Base-by-base conservation (phyloP, 1,284 basidiomycete genomes). In the Puccinia horiana region DNA sequence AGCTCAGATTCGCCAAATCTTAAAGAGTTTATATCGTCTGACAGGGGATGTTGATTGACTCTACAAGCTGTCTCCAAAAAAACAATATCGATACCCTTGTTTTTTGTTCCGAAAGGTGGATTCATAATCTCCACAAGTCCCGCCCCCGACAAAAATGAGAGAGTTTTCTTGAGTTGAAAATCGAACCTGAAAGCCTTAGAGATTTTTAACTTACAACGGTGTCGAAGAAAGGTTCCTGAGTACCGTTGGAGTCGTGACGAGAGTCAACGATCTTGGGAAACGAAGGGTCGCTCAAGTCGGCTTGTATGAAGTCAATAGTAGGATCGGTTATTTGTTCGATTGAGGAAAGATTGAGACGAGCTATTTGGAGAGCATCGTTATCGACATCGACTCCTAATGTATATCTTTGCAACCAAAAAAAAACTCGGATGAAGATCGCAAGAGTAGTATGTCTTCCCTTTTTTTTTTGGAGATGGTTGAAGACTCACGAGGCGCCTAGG, bases 41-140 rank as follows among this genome's bases (percentile, higher is more conserved):
- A 29, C 3, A 11, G 14, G 29, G 26, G 18, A 4, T 26, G 16
- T 47, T 1, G 9, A 81, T 56, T 61, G 29, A 81, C 79, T 20
- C 37, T 56, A 47, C 54, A 74, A 35, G 79, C 79, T 23, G 61
- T 63, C 49, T 81, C 56, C 29, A 81, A 61, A 65, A 81, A 81
- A 29, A 74, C 26, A 26, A 81, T 81, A 29, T 81, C 79, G 79
- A 81, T 81, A 6, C 79, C 79, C 32, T 74, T 81, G 9, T 35
- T 56, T 58, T 81, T 81, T 26, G 79, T 81, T 5, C 79, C 79
- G 47, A 81, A 81, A 16, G 79, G 79, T 18, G 79, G 79, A 37
- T 81, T 81, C 79, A 81, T 81, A 4, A 81, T 42, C 79, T 81
- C n/a, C 2, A 49, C 42, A 20, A 32, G 74, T 47, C 44, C 18